A percentile compares a stretch with the other conserved stretches of the same genome.
These are phyloP conservation scores for Neospora caninum DNA, from an alignment of 169 alveolate genomes.

Conservation along the genomic window DNA sequence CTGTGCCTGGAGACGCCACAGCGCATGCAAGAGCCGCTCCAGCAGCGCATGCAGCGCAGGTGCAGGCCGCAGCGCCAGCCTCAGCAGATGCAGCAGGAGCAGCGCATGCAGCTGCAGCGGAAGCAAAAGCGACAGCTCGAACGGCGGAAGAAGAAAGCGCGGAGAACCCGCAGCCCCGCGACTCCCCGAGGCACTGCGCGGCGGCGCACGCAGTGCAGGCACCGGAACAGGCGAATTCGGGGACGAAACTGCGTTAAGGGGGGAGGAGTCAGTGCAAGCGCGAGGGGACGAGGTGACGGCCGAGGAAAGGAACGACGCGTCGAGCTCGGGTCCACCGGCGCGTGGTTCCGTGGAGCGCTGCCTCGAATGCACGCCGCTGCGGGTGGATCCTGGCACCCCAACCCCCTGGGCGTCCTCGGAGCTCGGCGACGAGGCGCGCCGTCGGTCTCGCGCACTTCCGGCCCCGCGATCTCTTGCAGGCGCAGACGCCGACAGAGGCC, in stretches of 20 bases:
- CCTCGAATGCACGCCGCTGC: no score
- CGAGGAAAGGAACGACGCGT: no score
- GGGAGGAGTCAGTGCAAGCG: no score
- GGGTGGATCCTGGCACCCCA: no score
- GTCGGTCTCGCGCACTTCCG: not conserved
- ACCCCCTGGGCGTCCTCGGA: not conserved
- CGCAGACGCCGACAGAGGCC: no score
- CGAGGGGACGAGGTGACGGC: no score
- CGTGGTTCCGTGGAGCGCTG: no score
- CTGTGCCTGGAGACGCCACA: slow-evolving; percentile 19
- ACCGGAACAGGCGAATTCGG: not conserved
- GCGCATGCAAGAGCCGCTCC: not conserved
- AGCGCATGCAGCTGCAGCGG: slow-evolving; percentile 56
- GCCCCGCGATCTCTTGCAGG: not conserved
- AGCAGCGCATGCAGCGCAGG: slow-evolving; percentile 8
- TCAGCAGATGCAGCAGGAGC: slow-evolving; percentile 40
- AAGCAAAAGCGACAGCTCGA: slow-evolving; percentile 51
- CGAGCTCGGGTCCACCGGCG: no score
- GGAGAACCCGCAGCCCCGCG: not conserved
- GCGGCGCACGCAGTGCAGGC: no score
- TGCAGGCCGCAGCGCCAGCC: slow-evolving; percentile 37
- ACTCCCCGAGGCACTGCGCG: not conserved
- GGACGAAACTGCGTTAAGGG: not conserved
- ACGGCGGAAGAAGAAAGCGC: slow-evolving; percentile 28
- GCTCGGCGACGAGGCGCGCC: no score